Evolutionary conservation across 139 green algal species (phyloP).

Genomic region (Auxenochlorella protothecoides): DNA sequence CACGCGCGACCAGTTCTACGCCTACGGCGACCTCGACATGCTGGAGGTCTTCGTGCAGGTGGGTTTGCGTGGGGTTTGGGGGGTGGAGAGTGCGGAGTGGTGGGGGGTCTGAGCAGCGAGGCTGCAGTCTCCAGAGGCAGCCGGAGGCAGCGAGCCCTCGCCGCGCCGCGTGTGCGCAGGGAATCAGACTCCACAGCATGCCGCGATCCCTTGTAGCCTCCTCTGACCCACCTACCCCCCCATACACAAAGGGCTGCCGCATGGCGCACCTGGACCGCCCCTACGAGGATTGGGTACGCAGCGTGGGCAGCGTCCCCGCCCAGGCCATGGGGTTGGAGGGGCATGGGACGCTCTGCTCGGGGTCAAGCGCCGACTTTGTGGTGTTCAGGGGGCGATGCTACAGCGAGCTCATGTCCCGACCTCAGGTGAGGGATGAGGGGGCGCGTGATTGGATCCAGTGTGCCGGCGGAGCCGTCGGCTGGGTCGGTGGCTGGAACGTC

Average conservation of each 20-base stretch:
- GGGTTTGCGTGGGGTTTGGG: background rate
- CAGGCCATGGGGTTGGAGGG: conserved; percentile 43
- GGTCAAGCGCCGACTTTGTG: no score
- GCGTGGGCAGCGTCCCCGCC: conserved; percentile 37
- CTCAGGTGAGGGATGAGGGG: no score
- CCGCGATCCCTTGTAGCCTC: background rate
- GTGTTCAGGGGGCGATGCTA: no score
- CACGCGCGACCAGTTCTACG: conserved; percentile 64
- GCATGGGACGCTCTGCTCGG: background rate
- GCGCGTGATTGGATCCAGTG: no score
- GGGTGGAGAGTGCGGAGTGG: background rate
- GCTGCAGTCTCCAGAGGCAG: background rate
- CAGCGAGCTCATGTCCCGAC: no score
- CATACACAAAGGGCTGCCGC: conserved; percentile 25
- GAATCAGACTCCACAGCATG: background rate
- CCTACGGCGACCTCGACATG: conserved; percentile 67
- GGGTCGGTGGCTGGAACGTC: no score
- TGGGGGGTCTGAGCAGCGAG: background rate
- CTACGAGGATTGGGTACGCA: conserved; percentile 36
- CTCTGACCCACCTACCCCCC: background rate
- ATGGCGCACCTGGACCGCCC: conserved; percentile 60
- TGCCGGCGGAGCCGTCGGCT: no score
- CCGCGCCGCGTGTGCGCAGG: background rate
- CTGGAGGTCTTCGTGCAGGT: conserved; percentile 59
- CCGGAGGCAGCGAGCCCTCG: background rate